These are phyloP conservation scores for Venturia asperata DNA, from an alignment of 2,329 filamentous ascomycete genomes.

Conservation along the genomic window DNA sequence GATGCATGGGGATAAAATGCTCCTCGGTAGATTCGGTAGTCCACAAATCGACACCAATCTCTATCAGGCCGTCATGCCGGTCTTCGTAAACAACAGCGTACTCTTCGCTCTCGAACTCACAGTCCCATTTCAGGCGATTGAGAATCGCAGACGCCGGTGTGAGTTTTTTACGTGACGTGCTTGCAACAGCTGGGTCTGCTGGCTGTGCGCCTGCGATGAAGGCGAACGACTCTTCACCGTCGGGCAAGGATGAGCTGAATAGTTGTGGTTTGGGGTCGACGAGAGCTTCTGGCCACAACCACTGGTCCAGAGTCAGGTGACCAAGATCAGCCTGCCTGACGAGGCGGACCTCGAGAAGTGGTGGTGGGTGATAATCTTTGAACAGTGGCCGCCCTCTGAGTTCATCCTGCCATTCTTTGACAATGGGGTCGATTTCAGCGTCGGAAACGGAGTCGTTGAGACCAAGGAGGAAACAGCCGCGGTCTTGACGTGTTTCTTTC, in stretches of 20 bases:
- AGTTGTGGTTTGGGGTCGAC: neutral
- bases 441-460: slow-evolving; percentile 1
- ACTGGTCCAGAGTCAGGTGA: slow-evolving; percentile 5
- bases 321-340: slow-evolving; percentile 11
- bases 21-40: slow-evolving; percentile 13
- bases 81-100: slow-evolving; percentile 18
- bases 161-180: slow-evolving; percentile 2
- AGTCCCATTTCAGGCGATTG: slow-evolving; percentile 18
- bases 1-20: slow-evolving; percentile 16
- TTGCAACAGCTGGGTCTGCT: neutral
- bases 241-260: neutral
- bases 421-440: neutral
- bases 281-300: slow-evolving; percentile 7
- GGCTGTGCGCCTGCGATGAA: neutral
- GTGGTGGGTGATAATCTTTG: slow-evolving; percentile 15
- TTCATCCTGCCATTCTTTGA: neutral
- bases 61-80: slow-evolving; percentile 17
- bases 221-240: slow-evolving; percentile 4
- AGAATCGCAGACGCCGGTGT: slow-evolving; percentile 12
- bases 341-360: slow-evolving; percentile 2
- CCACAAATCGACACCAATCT: slow-evolving; percentile 12
- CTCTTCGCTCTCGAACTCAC: slow-evolving; percentile 9
- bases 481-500: slow-evolving; percentile 13
- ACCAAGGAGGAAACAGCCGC: slow-evolving; percentile 16
- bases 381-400: neutral